Base-by-base conservation (phyloP, 768 basidiomycete species). In the Cystofilobasidium ferigula region DNA sequence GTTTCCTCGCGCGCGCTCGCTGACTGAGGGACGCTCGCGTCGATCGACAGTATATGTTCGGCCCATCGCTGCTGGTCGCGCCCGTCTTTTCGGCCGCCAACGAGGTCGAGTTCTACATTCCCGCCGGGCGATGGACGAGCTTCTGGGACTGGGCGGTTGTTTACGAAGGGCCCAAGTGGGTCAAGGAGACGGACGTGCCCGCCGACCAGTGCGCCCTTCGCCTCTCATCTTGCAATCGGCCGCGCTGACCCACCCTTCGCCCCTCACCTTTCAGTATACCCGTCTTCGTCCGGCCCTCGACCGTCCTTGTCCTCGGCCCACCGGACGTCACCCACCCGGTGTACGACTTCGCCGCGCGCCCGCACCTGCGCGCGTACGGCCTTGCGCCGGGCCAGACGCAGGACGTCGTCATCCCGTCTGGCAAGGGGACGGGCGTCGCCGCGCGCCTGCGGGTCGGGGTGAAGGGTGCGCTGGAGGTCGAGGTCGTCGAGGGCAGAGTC, bases 271-370 rank as follows among this genome's bases (percentile, higher is more conserved):
- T 8, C 56, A 57, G 56, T 24, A 79, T 87, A 43, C 85, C 85
- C 20, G 82, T 87, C 34, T 87, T 82, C 81, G 81, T 86, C 42
- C 79, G 83, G 42, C 80, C 81, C 32, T 81, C 80, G 42, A 81
- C 80, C 20, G 79, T 86, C 24, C 73, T 87, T 24, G 76, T 80
- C 61, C 78, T 86, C n/a, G 84, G 85, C 6, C 82, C 84, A 22
- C 71, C 76, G 36, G 77, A 78, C 32, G 75, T 78, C 26, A 78
- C 78, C 30, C 78, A 80, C 1, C 85, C 85, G 6, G 85, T 86
- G 72, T 86, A 86, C 71, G 81, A 84, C 40, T 83, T 81, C 67
- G 75, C 76, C 64, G 70, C 78, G 69, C 75, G 76, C 30, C 60
- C 84, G 26, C 62, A 74, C 65, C 75, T 84, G 45, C 79, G 80